Percentiles rank a stretch among this genome's conserved stretches.
These are phyloP conservation scores for Prosopis cineraria DNA, from an alignment of 306 rosid species.

Conservation along the genomic window DNA sequence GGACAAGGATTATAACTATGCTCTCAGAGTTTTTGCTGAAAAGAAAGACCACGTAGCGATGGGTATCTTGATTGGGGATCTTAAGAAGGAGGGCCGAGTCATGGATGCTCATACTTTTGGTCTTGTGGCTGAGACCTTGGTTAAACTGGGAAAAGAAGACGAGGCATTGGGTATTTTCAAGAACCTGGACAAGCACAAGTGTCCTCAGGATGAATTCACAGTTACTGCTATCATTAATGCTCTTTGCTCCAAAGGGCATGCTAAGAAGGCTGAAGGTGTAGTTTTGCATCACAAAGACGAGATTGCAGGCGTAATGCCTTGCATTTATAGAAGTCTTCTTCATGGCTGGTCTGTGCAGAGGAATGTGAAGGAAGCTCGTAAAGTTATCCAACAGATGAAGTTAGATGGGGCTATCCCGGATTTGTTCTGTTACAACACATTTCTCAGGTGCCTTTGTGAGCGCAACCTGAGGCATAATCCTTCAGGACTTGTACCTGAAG, in stretches of 20 bases:
- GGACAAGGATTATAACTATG: constrained; percentile 72
- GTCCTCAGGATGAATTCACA: constrained; percentile 61
- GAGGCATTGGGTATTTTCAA: constrained; percentile 83
- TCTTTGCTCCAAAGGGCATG: constrained; percentile 79
- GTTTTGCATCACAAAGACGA: constrained; percentile 73
- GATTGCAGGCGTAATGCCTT: constrained; percentile 47
- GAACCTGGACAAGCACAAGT: constrained; percentile 66
- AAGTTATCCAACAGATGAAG: constrained; percentile 79
- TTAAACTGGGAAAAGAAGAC: constrained; percentile 70
- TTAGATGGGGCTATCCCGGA: constrained; percentile 57
- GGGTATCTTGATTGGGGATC: constrained; percentile 65
- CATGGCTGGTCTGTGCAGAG: constrained; percentile 82
- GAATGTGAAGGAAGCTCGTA: constrained; percentile 83
- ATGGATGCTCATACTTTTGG: constrained; percentile 70
- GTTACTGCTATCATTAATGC: constrained; percentile 65
- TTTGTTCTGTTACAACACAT: constrained; percentile 73
- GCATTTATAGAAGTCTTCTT: constrained; percentile 69
- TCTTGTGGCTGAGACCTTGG: constrained; percentile 61
- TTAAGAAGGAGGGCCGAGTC: constrained; percentile 61
- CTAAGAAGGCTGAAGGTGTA: constrained; percentile 86
- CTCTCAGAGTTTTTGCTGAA: constrained; percentile 61
- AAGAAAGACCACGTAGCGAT: constrained; percentile 73
- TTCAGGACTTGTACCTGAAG: constrained; percentile 87
- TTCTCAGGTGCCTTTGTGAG: constrained; percentile 77
- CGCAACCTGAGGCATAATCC: constrained; percentile 66